Percentiles rank a stretch among this genome's conserved stretches.
Conservation (phyloP, 148 eudicot genomes). For the Fagopyrum homotropicum region DNA sequence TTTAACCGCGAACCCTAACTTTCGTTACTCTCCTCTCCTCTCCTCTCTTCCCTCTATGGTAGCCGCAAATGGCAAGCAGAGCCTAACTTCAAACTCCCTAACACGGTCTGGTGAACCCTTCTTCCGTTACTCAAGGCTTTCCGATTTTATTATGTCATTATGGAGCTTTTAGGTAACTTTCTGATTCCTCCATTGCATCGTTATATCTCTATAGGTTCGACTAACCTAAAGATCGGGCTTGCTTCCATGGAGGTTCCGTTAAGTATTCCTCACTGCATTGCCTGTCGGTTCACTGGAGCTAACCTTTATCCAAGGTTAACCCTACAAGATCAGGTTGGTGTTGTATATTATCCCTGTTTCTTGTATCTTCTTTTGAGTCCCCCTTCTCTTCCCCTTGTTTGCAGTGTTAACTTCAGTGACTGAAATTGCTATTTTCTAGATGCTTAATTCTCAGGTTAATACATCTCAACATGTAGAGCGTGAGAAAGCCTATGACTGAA, state of each 20-base stretch:
- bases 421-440: slow-evolving; percentile 23
- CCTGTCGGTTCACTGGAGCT: slow-evolving; percentile 69
- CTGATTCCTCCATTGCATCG: not conserved
- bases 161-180: not conserved
- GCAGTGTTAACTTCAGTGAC: slow-evolving; percentile 6
- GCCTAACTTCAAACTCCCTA: too few species aligned
- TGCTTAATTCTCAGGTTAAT: slow-evolving; percentile 87
- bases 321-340: slow-evolving; percentile 74
- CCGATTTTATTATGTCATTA: not conserved
- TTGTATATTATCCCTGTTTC: not conserved
- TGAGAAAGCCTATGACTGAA: slow-evolving; percentile 81
- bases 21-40: too few species aligned
- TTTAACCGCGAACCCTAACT: too few species aligned
- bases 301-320: slow-evolving; percentile 54
- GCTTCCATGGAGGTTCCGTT: slow-evolving; percentile 74
- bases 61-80: too few species aligned
- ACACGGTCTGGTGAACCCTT: not conserved
- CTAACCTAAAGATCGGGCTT: slow-evolving; percentile 74
- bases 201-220: slow-evolving; percentile 51
- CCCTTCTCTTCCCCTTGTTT: not conserved
- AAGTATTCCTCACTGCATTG: slow-evolving; percentile 74
- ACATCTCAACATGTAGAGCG: slow-evolving; percentile 91
- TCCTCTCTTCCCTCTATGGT: too few species aligned
- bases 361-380: not conserved
- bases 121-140: not conserved